A percentile compares a stretch with the other conserved stretches of the same genome.
These are phyloP conservation scores for Sclerotinia sclerotiorum DNA, from an alignment of 2,329 filamentous ascomycete species.

Conservation along the genomic window DNA sequence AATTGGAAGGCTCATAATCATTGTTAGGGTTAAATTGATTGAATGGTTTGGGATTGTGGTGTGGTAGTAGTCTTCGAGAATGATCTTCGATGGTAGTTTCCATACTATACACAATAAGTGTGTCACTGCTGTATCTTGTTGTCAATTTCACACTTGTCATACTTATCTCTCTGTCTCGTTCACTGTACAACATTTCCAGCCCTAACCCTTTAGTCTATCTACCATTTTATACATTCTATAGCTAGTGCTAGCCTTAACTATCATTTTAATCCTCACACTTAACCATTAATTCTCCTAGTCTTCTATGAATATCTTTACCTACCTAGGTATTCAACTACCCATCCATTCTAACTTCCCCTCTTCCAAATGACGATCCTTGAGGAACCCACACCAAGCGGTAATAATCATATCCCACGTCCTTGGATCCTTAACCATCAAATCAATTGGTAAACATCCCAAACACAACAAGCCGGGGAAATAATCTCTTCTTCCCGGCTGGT, in stretches of 20 bases:
- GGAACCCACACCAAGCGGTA: background rate
- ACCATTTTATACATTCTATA: background rate
- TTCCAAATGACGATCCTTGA: background rate
- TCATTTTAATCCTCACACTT: background rate
- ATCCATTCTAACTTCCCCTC: background rate
- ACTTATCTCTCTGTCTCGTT: background rate
- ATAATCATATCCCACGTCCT: background rate
- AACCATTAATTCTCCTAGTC: background rate
- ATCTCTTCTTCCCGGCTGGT: constrained; percentile 5
- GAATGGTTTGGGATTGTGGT: background rate
- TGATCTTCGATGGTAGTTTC: background rate
- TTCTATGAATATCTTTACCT: background rate
- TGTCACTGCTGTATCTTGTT: no score
- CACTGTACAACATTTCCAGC: background rate
- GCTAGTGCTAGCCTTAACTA: background rate
- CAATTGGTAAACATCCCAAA: constrained; percentile 6
- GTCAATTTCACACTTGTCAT: no score
- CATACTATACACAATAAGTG: background rate
- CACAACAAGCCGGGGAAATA: constrained; percentile 10
- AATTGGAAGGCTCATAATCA: background rate
- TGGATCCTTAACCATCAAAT: constrained; percentile 2
- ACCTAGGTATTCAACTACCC: background rate
- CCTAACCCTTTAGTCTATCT: background rate
- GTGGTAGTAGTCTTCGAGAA: background rate
- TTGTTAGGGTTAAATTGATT: no score